Evolutionary conservation across 257 asterid genomes (phyloP).

Genomic region (Echium plantagineum): DNA sequence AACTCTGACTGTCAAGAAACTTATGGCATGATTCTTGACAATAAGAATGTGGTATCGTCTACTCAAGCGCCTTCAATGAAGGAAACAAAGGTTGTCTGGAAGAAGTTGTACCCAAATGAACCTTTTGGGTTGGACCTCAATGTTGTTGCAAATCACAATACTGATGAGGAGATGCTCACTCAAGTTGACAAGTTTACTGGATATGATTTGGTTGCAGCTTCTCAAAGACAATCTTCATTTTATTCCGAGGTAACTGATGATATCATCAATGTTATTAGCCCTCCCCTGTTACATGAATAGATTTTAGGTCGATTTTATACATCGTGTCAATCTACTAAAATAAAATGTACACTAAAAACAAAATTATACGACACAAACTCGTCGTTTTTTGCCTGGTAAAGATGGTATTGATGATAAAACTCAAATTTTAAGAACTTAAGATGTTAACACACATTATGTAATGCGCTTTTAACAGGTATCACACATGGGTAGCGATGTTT

Average conservation of each 20-base stretch:
- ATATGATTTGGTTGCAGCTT: conserved; percentile 76
- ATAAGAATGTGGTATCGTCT: conserved; percentile 51
- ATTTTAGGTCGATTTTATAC: too few relatives aligned
- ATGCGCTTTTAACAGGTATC: conserved; percentile 36
- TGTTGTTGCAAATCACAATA: conserved; percentile 16
- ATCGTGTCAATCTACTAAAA: too few relatives aligned
- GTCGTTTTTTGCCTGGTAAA: too few relatives aligned
- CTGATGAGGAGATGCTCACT: conserved; percentile 12
- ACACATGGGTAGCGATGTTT: conserved; percentile 42
- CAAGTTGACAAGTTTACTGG: conserved; percentile 37
- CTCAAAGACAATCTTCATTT: too few relatives aligned
- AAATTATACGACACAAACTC: too few relatives aligned
- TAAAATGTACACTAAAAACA: too few relatives aligned
- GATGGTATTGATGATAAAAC: too few relatives aligned
- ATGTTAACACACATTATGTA: too few relatives aligned
- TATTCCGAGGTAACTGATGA: conserved; percentile 59
- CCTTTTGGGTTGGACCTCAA: conserved; percentile 48
- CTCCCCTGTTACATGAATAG: too few relatives aligned
- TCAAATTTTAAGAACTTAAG: too few relatives aligned
- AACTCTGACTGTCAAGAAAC: conserved; percentile 67
- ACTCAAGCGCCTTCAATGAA: conserved; percentile 29
- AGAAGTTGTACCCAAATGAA: conserved; percentile 44
- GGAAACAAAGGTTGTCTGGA: conserved; percentile 59
- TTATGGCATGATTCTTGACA: conserved; percentile 76
- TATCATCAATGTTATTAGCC: neutral